Conservation (phyloP, 176 grass and related monocot genomes). For the Musa acuminata region DNA sequence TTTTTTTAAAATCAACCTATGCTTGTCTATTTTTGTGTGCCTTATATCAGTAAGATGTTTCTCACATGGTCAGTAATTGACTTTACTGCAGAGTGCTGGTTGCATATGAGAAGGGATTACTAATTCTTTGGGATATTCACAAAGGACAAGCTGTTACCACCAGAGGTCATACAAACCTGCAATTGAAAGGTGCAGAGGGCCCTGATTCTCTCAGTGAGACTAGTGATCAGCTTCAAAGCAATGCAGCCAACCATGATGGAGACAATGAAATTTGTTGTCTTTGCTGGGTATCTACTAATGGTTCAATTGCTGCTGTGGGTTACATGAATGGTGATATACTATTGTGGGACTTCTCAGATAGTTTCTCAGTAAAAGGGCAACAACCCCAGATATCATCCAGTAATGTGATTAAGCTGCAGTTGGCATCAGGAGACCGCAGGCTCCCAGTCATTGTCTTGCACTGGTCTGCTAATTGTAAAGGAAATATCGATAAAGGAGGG, state of each 20-base stretch:
- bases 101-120: conserved; percentile 72
- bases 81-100: conserved; percentile 64
- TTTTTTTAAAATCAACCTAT: not conserved
- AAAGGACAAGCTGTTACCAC: conserved; percentile 41
- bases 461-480: conserved; percentile 51
- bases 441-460: conserved; percentile 94
- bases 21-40: not conserved
- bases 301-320: conserved; percentile 58
- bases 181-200: conserved; percentile 35
- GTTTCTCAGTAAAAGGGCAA: conserved; percentile 42
- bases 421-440: conserved; percentile 68
- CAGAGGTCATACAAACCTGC: conserved; percentile 44
- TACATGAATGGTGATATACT: conserved; percentile 91
- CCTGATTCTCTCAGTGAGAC: conserved; percentile 22
- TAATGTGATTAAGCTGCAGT: conserved; percentile 65
- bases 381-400: conserved; percentile 34
- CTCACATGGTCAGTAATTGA: conserved; percentile 6
- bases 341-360: conserved; percentile 57
- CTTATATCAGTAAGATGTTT: conserved; percentile 19
- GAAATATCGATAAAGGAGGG: conserved; percentile 45
- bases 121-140: conserved; percentile 89
- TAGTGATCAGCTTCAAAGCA: conserved; percentile 29
- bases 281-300: conserved; percentile 65
- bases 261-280: conserved; percentile 85
- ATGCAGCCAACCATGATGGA: conserved; percentile 35